phyloP scores from a whole-genome alignment of 75 land plant species.

The Adiantum capillusveneris region DNA sequence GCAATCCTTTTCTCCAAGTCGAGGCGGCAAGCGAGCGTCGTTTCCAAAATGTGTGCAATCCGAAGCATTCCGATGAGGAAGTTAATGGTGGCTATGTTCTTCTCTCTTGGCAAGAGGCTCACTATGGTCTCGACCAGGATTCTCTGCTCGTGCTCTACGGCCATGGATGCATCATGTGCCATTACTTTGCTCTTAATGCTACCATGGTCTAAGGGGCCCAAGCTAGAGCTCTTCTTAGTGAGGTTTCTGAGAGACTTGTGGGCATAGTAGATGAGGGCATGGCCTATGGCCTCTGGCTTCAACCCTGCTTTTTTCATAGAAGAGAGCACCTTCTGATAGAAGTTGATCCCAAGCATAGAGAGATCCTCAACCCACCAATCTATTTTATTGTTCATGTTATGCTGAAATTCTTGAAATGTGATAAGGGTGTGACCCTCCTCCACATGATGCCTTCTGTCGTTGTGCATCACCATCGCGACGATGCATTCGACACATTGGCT shows the following conservation, averaged over 20 bases:
- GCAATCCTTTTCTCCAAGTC: slow-evolving; percentile 76
- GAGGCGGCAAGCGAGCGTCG: slow-evolving; percentile 45
- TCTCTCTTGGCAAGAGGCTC: slow-evolving; percentile 42
- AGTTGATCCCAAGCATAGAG: slow-evolving; percentile 45
- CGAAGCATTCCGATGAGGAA: slow-evolving; percentile 70
- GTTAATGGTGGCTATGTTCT: slow-evolving; percentile 36
- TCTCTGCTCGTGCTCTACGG: slow-evolving; percentile 26
- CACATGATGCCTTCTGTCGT: too few species aligned
- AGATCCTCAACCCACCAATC: slow-evolving; percentile 75
- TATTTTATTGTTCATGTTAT: slow-evolving; percentile 1
- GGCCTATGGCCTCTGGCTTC: slow-evolving; percentile 35
- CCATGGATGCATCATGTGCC: slow-evolving; percentile 13
- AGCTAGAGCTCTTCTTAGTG: slow-evolving; percentile 28
- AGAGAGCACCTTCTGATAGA: slow-evolving; percentile 38
- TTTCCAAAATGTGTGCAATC: slow-evolving; percentile 56
- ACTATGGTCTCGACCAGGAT: slow-evolving; percentile 51
- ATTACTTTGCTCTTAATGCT: slow-evolving; percentile 4
- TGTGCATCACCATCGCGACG: slow-evolving; percentile 24
- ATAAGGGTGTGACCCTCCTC: background rate
- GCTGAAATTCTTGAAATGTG: slow-evolving; percentile 6
- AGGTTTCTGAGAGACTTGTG: slow-evolving; percentile 41
- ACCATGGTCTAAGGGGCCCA: slow-evolving; percentile 12
- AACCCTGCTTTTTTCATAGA: slow-evolving; percentile 45
- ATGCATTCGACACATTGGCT: slow-evolving; percentile 49
- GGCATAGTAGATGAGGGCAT: slow-evolving; percentile 55